Evolutionary conservation across 148 eudicot genomes (phyloP).

Genomic region (Polygonum maritimum): DNA sequence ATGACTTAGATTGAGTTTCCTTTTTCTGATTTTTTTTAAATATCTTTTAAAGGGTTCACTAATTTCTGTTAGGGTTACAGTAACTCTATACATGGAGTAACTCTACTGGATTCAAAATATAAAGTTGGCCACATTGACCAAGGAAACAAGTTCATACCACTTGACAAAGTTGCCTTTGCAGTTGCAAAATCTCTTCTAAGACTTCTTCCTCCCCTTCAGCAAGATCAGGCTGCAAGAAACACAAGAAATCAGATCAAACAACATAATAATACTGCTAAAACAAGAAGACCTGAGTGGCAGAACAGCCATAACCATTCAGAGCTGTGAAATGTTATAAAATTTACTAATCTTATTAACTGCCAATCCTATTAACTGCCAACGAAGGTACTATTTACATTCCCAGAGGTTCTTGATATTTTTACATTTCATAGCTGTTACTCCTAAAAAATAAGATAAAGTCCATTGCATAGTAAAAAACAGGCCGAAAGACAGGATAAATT

Average conservation of each 20-base stretch:
- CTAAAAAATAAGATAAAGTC: not conserved
- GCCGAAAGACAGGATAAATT: not conserved
- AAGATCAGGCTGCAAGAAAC: slow-evolving; percentile 60
- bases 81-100: too few relatives aligned
- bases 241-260: not conserved
- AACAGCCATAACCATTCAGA: not conserved
- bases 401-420: not conserved
- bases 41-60: too few relatives aligned
- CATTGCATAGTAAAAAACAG: not conserved
- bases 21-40: too few relatives aligned
- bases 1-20: too few relatives aligned
- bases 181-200: slow-evolving; percentile 45
- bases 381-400: not conserved
- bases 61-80: too few relatives aligned
- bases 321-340: not conserved
- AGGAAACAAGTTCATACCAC: slow-evolving; percentile 33
- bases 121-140: not conserved
- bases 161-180: slow-evolving; percentile 46
- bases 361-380: not conserved
- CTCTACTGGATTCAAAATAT: too few relatives aligned
- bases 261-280: slow-evolving; percentile 1
- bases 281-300: not conserved
- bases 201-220: slow-evolving; percentile 69
- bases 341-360: not conserved
- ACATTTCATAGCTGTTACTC: not conserved